These are phyloP conservation scores for Lasiosphaeria ovina DNA, from an alignment of 495 filamentous ascomycete genomes.

Conservation along the genomic window DNA sequence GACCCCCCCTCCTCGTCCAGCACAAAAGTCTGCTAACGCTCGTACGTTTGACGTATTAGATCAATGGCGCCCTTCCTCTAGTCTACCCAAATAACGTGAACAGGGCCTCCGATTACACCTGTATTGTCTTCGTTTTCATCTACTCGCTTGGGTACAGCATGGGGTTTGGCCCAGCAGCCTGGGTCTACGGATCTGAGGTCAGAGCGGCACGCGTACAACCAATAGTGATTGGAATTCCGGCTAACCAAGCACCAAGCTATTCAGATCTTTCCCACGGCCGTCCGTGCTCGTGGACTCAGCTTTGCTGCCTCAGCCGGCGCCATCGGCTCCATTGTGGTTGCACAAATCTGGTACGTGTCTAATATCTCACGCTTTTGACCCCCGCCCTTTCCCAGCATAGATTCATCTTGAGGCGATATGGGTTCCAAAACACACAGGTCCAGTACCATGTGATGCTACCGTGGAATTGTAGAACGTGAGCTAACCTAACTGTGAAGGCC, in stretches of 20 bases:
- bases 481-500: conserved; percentile 42
- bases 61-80: conserved; percentile 52
- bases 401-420: no score
- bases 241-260: neutral
- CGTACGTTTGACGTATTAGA: conserved; percentile 25
- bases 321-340: conserved; percentile 50
- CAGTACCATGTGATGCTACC: no score
- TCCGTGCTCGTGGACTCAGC: conserved; percentile 52
- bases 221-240: neutral
- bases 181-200: conserved; percentile 60
- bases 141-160: conserved; percentile 57
- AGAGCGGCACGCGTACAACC: conserved; percentile 2
- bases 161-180: conserved; percentile 55
- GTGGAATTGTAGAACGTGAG: neutral
- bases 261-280: conserved; percentile 53
- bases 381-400: no score
- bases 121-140: conserved; percentile 57
- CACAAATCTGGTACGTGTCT: conserved; percentile 29
- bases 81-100: conserved; percentile 52
- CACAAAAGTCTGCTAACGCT: no score
- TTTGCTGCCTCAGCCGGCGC: conserved; percentile 50
- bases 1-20: neutral
- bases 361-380: no score
- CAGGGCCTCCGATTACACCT: conserved; percentile 46
- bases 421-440: no score